A percentile compares a stretch with the other conserved stretches of the same genome.
Evolutionary conservation across 2,329 filamentous ascomycete species (phyloP).

Genomic region (Aaosphaeria arxii): DNA sequence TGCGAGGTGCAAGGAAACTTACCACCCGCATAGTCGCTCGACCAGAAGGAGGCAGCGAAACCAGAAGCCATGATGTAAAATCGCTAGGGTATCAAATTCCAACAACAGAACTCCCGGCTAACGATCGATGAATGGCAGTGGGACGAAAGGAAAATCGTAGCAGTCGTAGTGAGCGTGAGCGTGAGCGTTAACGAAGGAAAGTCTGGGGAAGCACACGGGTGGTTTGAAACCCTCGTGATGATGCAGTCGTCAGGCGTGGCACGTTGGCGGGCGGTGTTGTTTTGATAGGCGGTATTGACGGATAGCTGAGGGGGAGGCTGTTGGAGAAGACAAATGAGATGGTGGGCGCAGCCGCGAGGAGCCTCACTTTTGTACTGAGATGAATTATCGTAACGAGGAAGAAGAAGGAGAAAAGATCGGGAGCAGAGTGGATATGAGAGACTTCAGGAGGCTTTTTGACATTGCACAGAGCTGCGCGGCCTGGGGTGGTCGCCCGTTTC

Average conservation of each 20-base stretch:
- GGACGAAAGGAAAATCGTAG: conserved; percentile 4
- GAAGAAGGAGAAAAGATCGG: too few species aligned
- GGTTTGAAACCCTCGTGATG: conserved; percentile 10
- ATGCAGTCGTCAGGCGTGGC: conserved; percentile 6
- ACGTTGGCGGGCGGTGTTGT: conserved; percentile 4
- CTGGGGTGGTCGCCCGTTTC: too few species aligned
- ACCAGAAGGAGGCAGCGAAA: conserved; percentile 98
- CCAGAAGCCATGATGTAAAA: conserved; percentile 39
- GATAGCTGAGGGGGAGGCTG: too few species aligned
- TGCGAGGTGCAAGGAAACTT: conserved; percentile 16
- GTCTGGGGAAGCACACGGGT: conserved; percentile 19
- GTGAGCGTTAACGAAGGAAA: conserved; percentile 9
- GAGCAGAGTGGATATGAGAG: too few species aligned
- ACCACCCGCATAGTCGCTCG: conserved; percentile 93
- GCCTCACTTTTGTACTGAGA: too few species aligned
- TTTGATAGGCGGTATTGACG: neutral
- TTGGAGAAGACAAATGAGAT: too few species aligned
- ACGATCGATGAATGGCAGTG: conserved; percentile 6
- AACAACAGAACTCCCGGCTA: conserved; percentile 11
- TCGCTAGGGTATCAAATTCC: conserved; percentile 16
- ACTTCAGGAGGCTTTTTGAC: too few species aligned
- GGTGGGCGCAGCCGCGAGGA: too few species aligned
- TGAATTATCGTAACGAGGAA: too few species aligned
- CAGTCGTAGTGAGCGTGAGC: conserved; percentile 14
- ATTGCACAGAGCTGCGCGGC: too few species aligned